Evolutionary conservation across 2,329 filamentous ascomycete species (phyloP).

Genomic region (Endocalyx cinctus): DNA sequence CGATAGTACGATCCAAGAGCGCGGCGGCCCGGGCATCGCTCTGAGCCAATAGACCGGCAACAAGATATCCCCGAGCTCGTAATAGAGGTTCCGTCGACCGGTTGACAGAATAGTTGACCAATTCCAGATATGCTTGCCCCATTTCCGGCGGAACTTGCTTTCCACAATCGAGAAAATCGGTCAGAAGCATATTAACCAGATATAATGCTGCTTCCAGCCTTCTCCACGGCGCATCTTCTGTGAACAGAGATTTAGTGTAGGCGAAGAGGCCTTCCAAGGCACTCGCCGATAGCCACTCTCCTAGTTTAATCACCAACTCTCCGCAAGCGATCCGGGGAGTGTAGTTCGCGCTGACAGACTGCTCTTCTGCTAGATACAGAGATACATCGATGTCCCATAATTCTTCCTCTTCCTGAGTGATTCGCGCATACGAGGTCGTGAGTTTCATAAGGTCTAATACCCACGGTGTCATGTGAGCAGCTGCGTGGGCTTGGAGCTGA

Average conservation of each 20-base stretch:
- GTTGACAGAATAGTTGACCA: slow-evolving; percentile 73
- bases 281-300: slow-evolving; percentile 77
- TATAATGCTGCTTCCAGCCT: slow-evolving; percentile 77
- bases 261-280: slow-evolving; percentile 75
- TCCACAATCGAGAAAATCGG: slow-evolving; percentile 75
- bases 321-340: slow-evolving; percentile 89
- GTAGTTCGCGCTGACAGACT: slow-evolving; percentile 91
- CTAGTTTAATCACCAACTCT: slow-evolving; percentile 86
- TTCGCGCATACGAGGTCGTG: slow-evolving; percentile 79
- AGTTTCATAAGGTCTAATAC: slow-evolving; percentile 83
- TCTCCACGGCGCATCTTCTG: slow-evolving; percentile 51
- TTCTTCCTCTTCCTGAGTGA: slow-evolving; percentile 87
- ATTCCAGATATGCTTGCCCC: slow-evolving; percentile 70
- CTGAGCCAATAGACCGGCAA: slow-evolving; percentile 74
- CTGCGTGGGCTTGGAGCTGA: slow-evolving; percentile 61
- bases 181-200: slow-evolving; percentile 77
- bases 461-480: slow-evolving; percentile 68
- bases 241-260: slow-evolving; percentile 72
- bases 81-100: slow-evolving; percentile 69
- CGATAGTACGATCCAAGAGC: slow-evolving; percentile 68
- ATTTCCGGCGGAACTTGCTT: slow-evolving; percentile 66
- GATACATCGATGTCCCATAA: slow-evolving; percentile 97
- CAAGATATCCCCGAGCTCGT: slow-evolving; percentile 79
- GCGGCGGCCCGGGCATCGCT: slow-evolving; percentile 59
- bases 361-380: slow-evolving; percentile 91